Evolutionary conservation across 257 asterid genomes (phyloP).

Genomic region (Solanum tacnaense): DNA sequence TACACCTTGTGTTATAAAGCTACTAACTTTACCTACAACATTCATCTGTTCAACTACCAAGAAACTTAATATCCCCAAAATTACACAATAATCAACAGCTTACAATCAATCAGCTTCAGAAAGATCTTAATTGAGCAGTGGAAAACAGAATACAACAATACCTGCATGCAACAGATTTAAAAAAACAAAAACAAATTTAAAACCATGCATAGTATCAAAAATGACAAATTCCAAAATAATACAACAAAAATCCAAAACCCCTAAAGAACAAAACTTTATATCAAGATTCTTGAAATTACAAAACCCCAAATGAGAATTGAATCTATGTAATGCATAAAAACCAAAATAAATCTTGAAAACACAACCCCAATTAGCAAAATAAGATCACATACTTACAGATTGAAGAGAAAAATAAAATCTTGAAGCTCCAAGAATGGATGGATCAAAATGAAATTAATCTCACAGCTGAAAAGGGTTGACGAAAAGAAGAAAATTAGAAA

Average conservation of each 20-base stretch:
- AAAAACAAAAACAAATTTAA: background rate
- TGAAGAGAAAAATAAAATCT: conserved; percentile 8
- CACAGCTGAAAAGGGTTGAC: conserved; percentile 20
- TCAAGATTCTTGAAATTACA: conserved; percentile 8
- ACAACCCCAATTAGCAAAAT: background rate
- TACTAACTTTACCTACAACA: conserved; percentile 72
- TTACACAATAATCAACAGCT: background rate
- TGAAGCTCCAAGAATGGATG: conserved; percentile 13
- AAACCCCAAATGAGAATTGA: conserved; percentile 7
- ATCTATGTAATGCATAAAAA: conserved; percentile 1
- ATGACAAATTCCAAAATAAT: conserved; percentile 8
- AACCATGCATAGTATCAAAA: background rate
- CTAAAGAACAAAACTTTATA: conserved; percentile 13
- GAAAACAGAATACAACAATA: background rate
- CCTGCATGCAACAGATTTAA: conserved; percentile 42
- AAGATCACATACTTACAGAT: conserved; percentile 26
- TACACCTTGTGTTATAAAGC: conserved; percentile 65
- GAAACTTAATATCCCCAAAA: conserved; percentile 10
- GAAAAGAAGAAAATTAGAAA: background rate
- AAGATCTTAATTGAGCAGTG: background rate
- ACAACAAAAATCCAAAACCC: conserved; percentile 16
- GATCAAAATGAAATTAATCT: conserved; percentile 18
- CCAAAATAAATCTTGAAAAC: background rate
- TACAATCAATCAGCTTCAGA: background rate
- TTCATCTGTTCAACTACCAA: conserved; percentile 46